Percentiles rank a stretch among this genome's conserved stretches.
These are phyloP conservation scores for Vachellia collinsii DNA, from an alignment of 306 rosid species.

Conservation along the genomic window DNA sequence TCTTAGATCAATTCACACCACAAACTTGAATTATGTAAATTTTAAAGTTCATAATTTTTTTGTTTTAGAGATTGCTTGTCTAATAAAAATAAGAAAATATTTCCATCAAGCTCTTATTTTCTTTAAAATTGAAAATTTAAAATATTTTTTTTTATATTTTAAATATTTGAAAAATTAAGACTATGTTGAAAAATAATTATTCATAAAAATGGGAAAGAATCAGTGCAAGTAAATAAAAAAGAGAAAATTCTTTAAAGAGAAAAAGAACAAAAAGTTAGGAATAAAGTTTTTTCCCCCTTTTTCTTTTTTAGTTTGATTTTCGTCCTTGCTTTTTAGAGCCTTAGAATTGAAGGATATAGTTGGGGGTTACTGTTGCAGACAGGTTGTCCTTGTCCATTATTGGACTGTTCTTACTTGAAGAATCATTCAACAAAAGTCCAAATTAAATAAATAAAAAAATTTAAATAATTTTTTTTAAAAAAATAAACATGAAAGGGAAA, in stretches of 20 bases:
- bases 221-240: neutral
- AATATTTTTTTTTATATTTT: no score
- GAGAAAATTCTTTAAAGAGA: neutral
- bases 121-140: neutral
- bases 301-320: neutral
- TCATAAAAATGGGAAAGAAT: neutral
- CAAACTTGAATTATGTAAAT: neutral
- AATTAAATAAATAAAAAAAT: neutral
- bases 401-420: neutral
- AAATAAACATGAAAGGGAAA: neutral
- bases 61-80: neutral
- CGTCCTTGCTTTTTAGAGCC: neutral
- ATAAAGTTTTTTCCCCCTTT: neutral
- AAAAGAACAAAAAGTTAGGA: neutral
- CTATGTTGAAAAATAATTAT: neutral
- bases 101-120: neutral
- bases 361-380: neutral
- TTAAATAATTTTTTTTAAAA: neutral
- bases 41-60: neutral
- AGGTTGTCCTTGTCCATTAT: slow-evolving; percentile 4
- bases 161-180: neutral
- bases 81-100: neutral
- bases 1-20: neutral
- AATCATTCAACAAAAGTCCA: neutral
- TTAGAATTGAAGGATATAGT: neutral